These are phyloP conservation scores for Colletotrichum agaves DNA, from an alignment of 2,329 filamentous ascomycete species.

Conservation along the genomic window DNA sequence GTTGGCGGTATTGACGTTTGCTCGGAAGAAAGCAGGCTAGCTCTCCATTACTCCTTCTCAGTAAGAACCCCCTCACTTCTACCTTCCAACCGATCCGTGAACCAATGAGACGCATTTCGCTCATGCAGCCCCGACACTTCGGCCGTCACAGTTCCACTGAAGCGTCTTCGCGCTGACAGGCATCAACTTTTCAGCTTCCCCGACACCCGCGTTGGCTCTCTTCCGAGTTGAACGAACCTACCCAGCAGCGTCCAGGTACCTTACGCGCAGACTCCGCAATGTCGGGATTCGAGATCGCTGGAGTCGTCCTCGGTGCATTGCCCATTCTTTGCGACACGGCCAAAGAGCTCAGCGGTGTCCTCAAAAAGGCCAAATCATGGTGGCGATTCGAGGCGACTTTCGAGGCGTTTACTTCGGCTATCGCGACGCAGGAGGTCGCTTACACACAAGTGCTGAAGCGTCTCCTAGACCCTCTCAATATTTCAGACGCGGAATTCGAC, in stretches of 20 bases:
- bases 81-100: neutral
- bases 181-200: neutral
- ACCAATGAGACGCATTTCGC: neutral
- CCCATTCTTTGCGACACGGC: constrained; percentile 12
- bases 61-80: neutral
- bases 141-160: neutral
- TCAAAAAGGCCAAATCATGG: constrained; percentile 12
- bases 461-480: neutral
- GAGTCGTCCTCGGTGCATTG: constrained; percentile 22
- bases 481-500: constrained; percentile 5
- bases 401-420: neutral
- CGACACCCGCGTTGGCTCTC: too few species aligned
- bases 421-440: constrained; percentile 17
- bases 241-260: too few species aligned
- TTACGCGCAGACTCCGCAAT: neutral
- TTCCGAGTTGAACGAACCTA: too few species aligned
- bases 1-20: neutral
- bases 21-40: neutral
- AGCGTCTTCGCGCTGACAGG: neutral
- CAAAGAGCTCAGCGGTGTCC: neutral
- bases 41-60: too few species aligned
- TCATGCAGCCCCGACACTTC: neutral
- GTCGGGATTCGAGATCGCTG: constrained; percentile 29
- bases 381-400: constrained; percentile 17
- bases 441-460: constrained; percentile 12